Evolutionary conservation across 352 stramenopile genomes (phyloP).

Genomic region (Phytopythium mirpurense): DNA sequence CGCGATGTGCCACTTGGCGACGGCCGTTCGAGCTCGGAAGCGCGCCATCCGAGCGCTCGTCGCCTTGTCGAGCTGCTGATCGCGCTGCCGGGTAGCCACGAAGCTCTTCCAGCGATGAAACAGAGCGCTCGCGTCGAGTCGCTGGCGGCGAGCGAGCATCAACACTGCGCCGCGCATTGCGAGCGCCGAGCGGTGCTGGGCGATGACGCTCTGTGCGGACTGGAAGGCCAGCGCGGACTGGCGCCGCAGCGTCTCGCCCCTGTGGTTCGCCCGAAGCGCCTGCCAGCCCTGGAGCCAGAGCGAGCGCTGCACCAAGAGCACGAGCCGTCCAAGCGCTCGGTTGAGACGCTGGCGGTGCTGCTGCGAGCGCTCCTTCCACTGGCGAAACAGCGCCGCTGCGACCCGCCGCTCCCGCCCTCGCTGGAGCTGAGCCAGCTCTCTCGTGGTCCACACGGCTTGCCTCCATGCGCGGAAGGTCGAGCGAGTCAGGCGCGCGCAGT

Average conservation of each 20-base stretch:
- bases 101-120: slow-evolving; percentile 8
- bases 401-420: neutral
- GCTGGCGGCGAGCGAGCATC: slow-evolving; percentile 4
- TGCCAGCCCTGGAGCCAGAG: neutral
- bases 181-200: slow-evolving; percentile 1
- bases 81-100: neutral
- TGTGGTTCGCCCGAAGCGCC: neutral
- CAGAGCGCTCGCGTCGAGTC: neutral
- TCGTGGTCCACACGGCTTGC: neutral
- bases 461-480: neutral
- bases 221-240: slow-evolving; percentile 5
- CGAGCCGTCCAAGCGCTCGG: neutral
- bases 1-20: neutral
- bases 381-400: neutral
- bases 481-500: neutral
- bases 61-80: neutral
- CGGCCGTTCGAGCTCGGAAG: neutral
- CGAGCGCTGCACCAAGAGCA: neutral
- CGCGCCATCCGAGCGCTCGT: neutral
- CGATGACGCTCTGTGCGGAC: slow-evolving; percentile 3
- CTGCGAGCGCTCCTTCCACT: neutral
- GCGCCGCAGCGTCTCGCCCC: slow-evolving; percentile 1
- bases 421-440: neutral
- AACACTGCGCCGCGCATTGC: slow-evolving; percentile 4
- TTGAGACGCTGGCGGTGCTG: neutral